phyloP scores from a whole-genome alignment of 2,329 filamentous ascomycete species.

The Hypoxylon sp. region DNA sequence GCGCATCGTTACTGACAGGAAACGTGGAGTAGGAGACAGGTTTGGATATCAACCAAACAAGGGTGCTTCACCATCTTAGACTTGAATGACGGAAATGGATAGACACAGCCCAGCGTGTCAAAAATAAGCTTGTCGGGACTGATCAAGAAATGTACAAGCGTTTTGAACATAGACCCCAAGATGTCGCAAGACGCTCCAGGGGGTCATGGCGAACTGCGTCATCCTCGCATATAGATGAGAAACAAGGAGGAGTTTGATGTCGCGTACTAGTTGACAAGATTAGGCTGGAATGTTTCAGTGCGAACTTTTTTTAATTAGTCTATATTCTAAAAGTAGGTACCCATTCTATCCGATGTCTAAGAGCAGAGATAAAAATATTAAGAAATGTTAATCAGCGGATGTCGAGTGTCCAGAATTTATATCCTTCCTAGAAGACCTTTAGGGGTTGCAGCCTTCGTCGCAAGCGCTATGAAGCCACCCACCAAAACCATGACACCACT shows the following conservation, averaged over 20 bases:
- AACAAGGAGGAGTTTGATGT: neutral
- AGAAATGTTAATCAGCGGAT: neutral
- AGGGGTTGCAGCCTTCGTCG: constrained; percentile 55
- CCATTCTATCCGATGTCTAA: neutral
- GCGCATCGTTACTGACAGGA: neutral
- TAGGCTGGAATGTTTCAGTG: neutral
- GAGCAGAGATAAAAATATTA: constrained; percentile 11
- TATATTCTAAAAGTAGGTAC: constrained; percentile 7
- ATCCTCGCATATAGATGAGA: neutral
- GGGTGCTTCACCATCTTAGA: neutral
- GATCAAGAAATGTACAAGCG: neutral
- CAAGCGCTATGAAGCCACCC: constrained; percentile 56
- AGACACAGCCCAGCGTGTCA: neutral
- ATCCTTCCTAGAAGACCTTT: constrained; percentile 58
- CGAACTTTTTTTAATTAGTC: constrained; percentile 1
- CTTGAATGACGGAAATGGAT: neutral
- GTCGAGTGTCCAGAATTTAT: constrained; percentile 19
- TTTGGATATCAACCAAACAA: neutral
- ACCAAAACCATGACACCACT: constrained; percentile 53
- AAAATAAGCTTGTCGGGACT: constrained; percentile 5
- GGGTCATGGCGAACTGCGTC: neutral
- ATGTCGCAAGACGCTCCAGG: neutral
- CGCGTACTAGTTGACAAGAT: neutral
- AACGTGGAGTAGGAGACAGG: neutral
- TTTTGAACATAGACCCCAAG: neutral